phyloP scores from a whole-genome alignment of 2,329 filamentous ascomycete genomes.

The Eutypa lata region DNA sequence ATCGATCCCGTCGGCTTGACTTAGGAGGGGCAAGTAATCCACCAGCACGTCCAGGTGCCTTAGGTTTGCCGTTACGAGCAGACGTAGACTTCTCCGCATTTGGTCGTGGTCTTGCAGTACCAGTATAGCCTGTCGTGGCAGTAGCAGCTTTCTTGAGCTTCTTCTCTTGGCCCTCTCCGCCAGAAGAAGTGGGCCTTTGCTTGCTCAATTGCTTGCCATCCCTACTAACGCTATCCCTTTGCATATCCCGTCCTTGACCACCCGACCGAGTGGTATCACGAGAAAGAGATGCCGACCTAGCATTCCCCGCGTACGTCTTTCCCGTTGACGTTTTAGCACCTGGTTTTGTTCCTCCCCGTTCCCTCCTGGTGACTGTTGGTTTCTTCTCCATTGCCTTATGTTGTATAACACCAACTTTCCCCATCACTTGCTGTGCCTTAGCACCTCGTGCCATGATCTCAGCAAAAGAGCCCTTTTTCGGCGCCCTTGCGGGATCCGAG shows the following conservation, averaged over 20 bases:
- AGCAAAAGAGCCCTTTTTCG: constrained; percentile 71
- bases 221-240: constrained; percentile 20
- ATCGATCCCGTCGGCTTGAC: constrained; percentile 28
- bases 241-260: constrained; percentile 10
- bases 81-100: constrained; percentile 29
- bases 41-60: constrained; percentile 22
- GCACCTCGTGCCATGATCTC: constrained; percentile 73
- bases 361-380: constrained; percentile 52
- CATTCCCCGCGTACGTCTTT: constrained; percentile 23
- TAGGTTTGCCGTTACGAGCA: constrained; percentile 11
- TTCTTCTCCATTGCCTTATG: constrained; percentile 72
- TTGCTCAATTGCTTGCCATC: constrained; percentile 22
- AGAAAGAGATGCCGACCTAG: constrained; percentile 11
- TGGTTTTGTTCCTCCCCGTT: constrained; percentile 44
- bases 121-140: constrained; percentile 64
- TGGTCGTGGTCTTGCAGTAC: constrained; percentile 59
- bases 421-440: constrained; percentile 58
- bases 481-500: constrained; percentile 36
- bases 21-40: constrained; percentile 35
- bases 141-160: constrained; percentile 59
- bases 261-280: constrained; percentile 16
- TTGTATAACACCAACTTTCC: constrained; percentile 68
- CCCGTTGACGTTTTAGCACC: constrained; percentile 27
- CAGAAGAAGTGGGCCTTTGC: constrained; percentile 24
- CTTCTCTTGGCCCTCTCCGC: constrained; percentile 44